Base-by-base conservation (phyloP, 495 filamentous ascomycete species). In the Achaetomiella virescens region DNA sequence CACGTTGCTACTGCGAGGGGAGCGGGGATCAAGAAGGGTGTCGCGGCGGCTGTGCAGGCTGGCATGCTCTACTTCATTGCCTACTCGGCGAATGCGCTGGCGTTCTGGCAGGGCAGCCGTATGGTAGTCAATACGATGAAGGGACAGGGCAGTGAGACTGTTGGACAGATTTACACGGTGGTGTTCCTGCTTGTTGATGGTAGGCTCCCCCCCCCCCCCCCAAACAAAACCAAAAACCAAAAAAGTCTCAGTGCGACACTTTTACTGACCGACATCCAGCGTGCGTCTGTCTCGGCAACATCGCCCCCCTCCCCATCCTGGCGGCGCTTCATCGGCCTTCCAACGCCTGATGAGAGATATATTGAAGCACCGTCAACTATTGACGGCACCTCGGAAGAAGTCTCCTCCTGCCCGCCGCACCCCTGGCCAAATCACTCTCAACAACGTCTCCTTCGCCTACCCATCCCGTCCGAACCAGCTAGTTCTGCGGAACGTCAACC, bases 51-150 rank as follows among this genome's bases (percentile, higher is more conserved):
- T 11, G 67, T 81, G 1, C 82, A 86, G 53, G 75, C 81, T n/a
- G 83, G 84, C n/a, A 58, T 82, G 18, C 64, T 88, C 20, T 87
- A 85, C 57, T 86, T 88, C 44, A 29, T 91, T 49, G 81, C 96
- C 55, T 96, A 90, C 66, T 68, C 89, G 25, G 91, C 90, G 67
- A 96, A 96, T 60, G 88, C 84, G 37, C 80, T 97, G 22, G 84
- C 90, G 27, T 97, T 96, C 72, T 97, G 91, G 91, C 85, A 90
- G 73, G 91, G 91, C n/a, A 90, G 85, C 52, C 75, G 81, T 47
- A 93, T 84, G 69, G 62, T 95, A 11, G 85, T 89, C 0, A 63
- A 77, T 10, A 81, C 82, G 4, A 78, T 87, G 43, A 72, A 84
- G 17, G 64, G 66, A 6, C 61, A 77, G 8, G 60, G 56, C 1